Evolutionary conservation across 768 basidiomycete species (phyloP), one percentile per base, ranked within the genome.

Genomic region (Kwoniella botswanensis): DNA sequence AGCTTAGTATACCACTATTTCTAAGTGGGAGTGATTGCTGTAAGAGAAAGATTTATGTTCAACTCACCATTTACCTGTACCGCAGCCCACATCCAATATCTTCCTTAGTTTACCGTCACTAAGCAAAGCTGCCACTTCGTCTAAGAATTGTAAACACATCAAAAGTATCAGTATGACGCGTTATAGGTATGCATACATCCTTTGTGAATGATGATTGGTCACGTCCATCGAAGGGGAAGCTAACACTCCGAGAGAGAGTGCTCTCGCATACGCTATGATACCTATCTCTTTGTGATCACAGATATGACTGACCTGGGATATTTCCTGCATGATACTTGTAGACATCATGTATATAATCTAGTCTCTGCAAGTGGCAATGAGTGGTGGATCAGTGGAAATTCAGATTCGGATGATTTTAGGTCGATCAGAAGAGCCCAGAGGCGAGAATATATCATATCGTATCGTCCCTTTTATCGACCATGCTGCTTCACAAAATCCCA

Each of bases 21-120:
- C 7, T 9, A 6, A 4, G 35, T 35, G 6, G 3, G 5, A 6
- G 35, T 35, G 6, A 4, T 35, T 6, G 35, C 35, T 35, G 6
- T 35, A 35, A 35, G 1, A 7, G 35, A 35, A 35, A 9, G 7
- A 1, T 29, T n/a, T 21, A 60, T 18, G 21, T 15, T 13, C n/a
- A 21, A 56, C 71, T 53, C 42, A 68, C 71, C 71, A 72, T 43
- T 18, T 56, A 29, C 71, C 71, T 17, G 71, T 72, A 21, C 67
- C 71, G 53, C 71, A 72, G 24, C 71, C 71, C 2, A 72, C 61
- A 61, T 72, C 71, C 17, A 72, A 54, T 13, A 72, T 59, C 7
- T 52, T 56, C 22, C 50, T n/a, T 11, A 29, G n/a, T 15, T 18
- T 43, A 17, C 65, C 62, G 41, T 57, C 61, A 15, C 24, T 55